Percentiles rank a stretch among this genome's conserved stretches.
Conservation (phyloP, 257 asterid genomes). For the Ilex aquifolium region DNA sequence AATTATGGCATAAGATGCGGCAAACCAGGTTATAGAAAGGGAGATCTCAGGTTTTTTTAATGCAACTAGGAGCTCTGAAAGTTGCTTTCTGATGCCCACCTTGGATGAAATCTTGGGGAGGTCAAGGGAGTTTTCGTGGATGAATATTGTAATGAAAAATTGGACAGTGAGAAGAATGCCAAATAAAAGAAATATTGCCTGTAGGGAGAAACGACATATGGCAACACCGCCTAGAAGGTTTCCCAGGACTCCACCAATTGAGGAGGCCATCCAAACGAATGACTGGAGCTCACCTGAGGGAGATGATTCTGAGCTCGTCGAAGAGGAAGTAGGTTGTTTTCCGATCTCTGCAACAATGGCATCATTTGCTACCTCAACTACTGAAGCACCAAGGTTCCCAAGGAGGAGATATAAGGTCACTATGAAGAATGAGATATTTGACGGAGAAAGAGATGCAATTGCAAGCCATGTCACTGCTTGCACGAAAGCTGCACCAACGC, state of each 20-base stretch:
- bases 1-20: conserved; percentile 66
- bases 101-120: conserved; percentile 56
- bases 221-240: conserved; percentile 70
- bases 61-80: conserved; percentile 55
- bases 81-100: conserved; percentile 41
- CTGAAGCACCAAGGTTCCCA: conserved; percentile 86
- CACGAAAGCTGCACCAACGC: conserved; percentile 57
- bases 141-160: conserved; percentile 53
- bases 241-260: conserved; percentile 81
- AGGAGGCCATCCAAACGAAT: conserved; percentile 88
- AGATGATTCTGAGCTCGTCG: conserved; percentile 40
- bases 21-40: conserved; percentile 67
- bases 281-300: conserved; percentile 75
- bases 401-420: conserved; percentile 72
- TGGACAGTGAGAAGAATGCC: conserved; percentile 58
- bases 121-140: conserved; percentile 56
- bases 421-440: conserved; percentile 57
- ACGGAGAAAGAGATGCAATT: conserved; percentile 44
- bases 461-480: conserved; percentile 88
- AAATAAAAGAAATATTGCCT: conserved; percentile 43
- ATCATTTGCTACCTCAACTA: conserved; percentile 92
- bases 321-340: conserved; percentile 37
- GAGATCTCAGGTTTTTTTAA: conserved; percentile 60
- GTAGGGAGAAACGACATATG: conserved; percentile 47
- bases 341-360: conserved; percentile 95